Evolutionary conservation across 2,329 filamentous ascomycete genomes (phyloP).

Genomic region (Rhinocladiella similis): DNA sequence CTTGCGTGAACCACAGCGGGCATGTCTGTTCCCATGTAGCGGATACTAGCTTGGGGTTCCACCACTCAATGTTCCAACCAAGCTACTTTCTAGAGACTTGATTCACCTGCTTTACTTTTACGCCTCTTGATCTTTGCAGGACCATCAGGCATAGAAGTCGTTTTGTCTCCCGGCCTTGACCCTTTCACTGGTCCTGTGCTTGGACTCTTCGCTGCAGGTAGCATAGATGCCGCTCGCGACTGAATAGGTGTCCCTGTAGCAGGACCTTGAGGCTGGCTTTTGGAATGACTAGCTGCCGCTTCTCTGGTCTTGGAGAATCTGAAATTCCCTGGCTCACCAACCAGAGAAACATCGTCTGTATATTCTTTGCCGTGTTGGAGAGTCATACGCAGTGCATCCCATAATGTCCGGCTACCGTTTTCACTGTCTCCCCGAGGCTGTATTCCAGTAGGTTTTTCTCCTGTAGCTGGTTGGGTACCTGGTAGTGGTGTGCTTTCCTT

Average conservation of each 20-base stretch:
- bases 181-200: not conserved
- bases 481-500: constrained; percentile 52
- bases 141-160: constrained; percentile 4
- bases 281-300: constrained; percentile 8
- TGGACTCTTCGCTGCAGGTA: constrained; percentile 4
- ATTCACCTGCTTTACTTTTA: constrained; percentile 21
- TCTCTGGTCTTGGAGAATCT: constrained; percentile 51
- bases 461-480: constrained; percentile 28
- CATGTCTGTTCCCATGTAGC: too few relatives aligned
- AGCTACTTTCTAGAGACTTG: constrained; percentile 7
- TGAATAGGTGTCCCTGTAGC: constrained; percentile 10
- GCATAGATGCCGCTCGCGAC: constrained; percentile 19
- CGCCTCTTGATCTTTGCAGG: constrained; percentile 17
- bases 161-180: constrained; percentile 7
- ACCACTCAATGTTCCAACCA: not conserved
- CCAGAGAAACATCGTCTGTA: constrained; percentile 64
- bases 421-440: constrained; percentile 29
- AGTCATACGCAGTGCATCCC: constrained; percentile 52
- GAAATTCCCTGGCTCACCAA: constrained; percentile 64
- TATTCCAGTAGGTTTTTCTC: constrained; percentile 6
- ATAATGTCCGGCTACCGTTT: constrained; percentile 38
- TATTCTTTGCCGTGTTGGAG: constrained; percentile 60
- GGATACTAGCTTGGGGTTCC: too few relatives aligned
- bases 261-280: constrained; percentile 1
- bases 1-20: too few relatives aligned